Evolutionary conservation across 2,329 filamentous ascomycete species (phyloP), one percentile per base, ranked within the genome.

Genomic region (Penicillium sp.): DNA sequence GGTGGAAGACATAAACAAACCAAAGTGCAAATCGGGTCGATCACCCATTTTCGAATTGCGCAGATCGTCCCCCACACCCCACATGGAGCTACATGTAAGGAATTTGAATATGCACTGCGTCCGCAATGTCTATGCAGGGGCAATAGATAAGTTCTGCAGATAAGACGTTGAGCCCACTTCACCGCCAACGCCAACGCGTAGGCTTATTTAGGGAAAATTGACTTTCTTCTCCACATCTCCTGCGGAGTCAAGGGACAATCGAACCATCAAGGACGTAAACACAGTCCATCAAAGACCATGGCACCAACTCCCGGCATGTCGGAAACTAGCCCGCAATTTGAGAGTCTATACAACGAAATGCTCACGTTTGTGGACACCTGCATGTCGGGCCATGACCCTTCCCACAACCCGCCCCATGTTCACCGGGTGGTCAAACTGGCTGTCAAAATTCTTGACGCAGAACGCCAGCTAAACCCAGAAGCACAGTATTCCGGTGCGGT

Each of bases 401-500:
- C 91, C 2, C 93, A 97, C 78, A 91, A 96, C 78, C 96, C 91
- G 79, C 80, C 85, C 55, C 93, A 97, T 74, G 90, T 96, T 68
- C 80, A 86, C 61, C 88, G 93, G 53, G 92, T 97, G 23, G 78
- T 92, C 23, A 82, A 83, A n/a, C 84, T 95, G 35, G 85, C 92
- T 7, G 85, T 85, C 46, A 78, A 83, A 64, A 88, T 92, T 61
- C 81, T 90, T 57, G 69, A 79, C 49, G 72, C 75, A 42, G 83
- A 87, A 53, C 74, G 68, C 45, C 52, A 59, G 10, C 53, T 57
- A 7, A 65, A 75, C 44, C 69, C 75, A 1, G 35, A 63, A 2
- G 57, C 52, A 13, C 49, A 62, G 27, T 81, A 81, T 66, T 81
- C 90, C 70, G 77, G 76, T 4, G 77, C 80, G 11, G 74, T 87